Evolutionary conservation across 176 grass and related monocot genomes (phyloP).

Genomic region (Secale cereale): DNA sequence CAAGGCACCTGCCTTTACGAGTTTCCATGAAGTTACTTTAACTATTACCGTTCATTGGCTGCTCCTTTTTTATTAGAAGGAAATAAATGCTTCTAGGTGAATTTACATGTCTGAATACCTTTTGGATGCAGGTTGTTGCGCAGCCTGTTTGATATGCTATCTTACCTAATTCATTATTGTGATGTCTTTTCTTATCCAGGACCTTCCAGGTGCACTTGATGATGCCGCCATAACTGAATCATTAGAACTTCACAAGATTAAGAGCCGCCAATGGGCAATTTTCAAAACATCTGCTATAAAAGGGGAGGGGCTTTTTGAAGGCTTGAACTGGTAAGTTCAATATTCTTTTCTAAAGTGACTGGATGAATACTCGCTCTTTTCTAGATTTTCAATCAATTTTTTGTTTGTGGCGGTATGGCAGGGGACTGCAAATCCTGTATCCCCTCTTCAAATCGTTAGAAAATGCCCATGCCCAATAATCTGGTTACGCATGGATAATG

Average conservation of each 20-base stretch:
- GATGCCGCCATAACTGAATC: conserved; percentile 98
- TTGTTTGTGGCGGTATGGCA: not conserved
- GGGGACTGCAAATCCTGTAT: not conserved
- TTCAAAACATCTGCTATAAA: conserved; percentile 99
- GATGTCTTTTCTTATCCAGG: conserved; percentile 54
- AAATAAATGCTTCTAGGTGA: not conserved
- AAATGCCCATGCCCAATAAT: conserved; percentile 8
- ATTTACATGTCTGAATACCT: not conserved
- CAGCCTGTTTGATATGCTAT: not conserved
- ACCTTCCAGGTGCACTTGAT: conserved; percentile 93
- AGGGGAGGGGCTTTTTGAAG: conserved; percentile 99
- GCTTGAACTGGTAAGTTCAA: conserved; percentile 84
- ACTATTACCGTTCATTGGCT: not conserved
- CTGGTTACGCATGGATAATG: not conserved
- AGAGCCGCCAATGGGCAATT: conserved; percentile 97
- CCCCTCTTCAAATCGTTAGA: not conserved
- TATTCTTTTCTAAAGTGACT: not conserved
- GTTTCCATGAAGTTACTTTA: conserved; percentile 5
- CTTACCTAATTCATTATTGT: not conserved
- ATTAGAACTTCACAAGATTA: conserved; percentile 99
- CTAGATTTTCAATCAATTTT: not conserved
- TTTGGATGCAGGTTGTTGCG: not conserved
- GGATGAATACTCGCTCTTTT: not conserved
- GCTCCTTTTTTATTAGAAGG: not conserved
- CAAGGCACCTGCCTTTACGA: not conserved